phyloP scores from a whole-genome alignment of 192 early-diverging fungal species.

The Dissophora globulifera region DNA sequence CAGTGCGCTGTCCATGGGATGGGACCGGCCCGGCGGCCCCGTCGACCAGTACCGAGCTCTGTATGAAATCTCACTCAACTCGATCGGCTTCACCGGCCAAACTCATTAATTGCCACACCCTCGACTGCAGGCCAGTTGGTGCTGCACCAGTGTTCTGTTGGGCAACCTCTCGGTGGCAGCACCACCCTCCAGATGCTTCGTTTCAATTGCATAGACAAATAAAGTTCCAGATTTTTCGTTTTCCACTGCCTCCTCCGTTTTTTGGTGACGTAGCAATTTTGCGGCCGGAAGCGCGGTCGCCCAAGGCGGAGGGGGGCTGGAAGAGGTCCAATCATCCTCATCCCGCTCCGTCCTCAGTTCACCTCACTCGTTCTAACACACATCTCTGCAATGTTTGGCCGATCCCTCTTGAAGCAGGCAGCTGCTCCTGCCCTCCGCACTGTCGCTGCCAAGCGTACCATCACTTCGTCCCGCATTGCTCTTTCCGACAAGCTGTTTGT shows the following conservation, averaged over 20 bases:
- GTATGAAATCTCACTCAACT: constrained; percentile 47
- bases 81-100: constrained; percentile 20
- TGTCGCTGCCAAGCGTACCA: constrained; percentile 52
- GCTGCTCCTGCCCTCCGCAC: constrained; percentile 38
- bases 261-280: too few relatives aligned
- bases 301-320: too few relatives aligned
- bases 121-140: too few relatives aligned
- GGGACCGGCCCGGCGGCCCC: constrained; percentile 62
- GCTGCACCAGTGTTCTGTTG: too few relatives aligned
- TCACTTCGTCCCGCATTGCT: constrained; percentile 55
- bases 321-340: too few relatives aligned
- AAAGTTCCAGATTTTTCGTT: too few relatives aligned
- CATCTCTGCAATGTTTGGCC: constrained; percentile 42
- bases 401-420: constrained; percentile 56
- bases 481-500: constrained; percentile 68
- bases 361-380: background rate
- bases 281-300: too few relatives aligned
- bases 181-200: too few relatives aligned
- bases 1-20: constrained; percentile 59
- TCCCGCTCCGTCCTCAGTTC: too few relatives aligned
- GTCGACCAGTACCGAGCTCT: constrained; percentile 58
- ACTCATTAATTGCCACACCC: constrained; percentile 7
- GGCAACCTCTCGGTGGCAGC: too few relatives aligned
- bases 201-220: too few relatives aligned
- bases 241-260: too few relatives aligned